phyloP scores from a whole-genome alignment of 2,329 filamentous ascomycete species.

The Sporothrix luriei region DNA sequence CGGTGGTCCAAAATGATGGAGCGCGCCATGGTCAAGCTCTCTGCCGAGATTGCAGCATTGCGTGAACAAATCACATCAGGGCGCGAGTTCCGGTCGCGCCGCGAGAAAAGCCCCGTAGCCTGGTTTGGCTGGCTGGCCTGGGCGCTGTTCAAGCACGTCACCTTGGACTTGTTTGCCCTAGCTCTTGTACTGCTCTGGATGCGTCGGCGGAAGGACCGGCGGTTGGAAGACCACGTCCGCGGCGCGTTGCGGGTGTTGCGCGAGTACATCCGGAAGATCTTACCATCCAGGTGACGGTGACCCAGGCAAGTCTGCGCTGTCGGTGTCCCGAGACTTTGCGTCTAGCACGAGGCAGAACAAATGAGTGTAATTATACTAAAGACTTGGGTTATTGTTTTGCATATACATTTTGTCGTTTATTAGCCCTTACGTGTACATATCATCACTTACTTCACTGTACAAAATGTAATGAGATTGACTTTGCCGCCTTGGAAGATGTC shows the following conservation, averaged over 20 bases:
- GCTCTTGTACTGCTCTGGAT: conserved; percentile 70
- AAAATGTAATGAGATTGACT: conserved; percentile 13
- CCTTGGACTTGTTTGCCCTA: conserved; percentile 70
- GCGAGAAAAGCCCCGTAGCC: conserved; percentile 63
- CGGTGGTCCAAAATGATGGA: conserved; percentile 80
- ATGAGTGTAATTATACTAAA: neutral
- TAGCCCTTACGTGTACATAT: conserved; percentile 17
- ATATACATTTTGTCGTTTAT: neutral
- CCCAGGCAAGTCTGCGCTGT: neutral
- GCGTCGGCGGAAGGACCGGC: conserved; percentile 68
- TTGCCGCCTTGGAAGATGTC: neutral
- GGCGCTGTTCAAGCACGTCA: conserved; percentile 70
- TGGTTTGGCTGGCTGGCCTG: conserved; percentile 74
- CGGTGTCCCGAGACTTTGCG: neutral
- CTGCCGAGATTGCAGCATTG: conserved; percentile 86
- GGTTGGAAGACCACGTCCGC: conserved; percentile 73
- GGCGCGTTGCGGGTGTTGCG: conserved; percentile 60
- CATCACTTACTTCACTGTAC: conserved; percentile 8
- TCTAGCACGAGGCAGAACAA: neutral
- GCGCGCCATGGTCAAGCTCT: conserved; percentile 82
- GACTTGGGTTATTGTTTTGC: neutral
- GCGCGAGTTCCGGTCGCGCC: conserved; percentile 68
- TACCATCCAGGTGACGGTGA: conserved; percentile 57
- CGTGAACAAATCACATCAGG: conserved; percentile 85
- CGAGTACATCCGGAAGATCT: conserved; percentile 61